Evolutionary conservation across 1,284 basidiomycete species (phyloP).

Genomic region (Leccinum angustisporum): DNA sequence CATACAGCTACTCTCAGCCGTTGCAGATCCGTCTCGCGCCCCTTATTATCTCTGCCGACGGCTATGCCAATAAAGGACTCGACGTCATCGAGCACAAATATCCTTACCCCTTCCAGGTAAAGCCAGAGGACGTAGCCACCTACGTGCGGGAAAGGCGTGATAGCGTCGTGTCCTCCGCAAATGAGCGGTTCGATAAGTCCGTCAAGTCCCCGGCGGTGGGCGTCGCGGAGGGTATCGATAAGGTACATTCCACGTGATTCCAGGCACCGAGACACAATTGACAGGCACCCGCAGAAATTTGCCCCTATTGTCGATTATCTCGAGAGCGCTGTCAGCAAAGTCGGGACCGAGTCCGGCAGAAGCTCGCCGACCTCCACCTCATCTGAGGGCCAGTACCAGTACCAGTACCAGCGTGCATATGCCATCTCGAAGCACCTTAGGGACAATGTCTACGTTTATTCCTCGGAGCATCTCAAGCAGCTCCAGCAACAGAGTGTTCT

Average conservation of each 20-base stretch:
- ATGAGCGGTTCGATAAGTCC: conserved; percentile 63
- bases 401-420: conserved; percentile 73
- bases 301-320: conserved; percentile 72
- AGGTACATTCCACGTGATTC: conserved; percentile 45
- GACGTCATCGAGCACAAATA: conserved; percentile 71
- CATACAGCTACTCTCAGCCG: conserved; percentile 63
- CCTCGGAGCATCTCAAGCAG: conserved; percentile 69
- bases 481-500: conserved; percentile 65
- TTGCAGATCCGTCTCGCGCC: conserved; percentile 64
- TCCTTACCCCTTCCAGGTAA: conserved; percentile 72
- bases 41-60: conserved; percentile 60
- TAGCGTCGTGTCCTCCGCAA: conserved; percentile 55
- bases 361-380: conserved; percentile 37
- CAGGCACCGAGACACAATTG: conserved; percentile 12
- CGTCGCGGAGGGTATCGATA: conserved; percentile 69
- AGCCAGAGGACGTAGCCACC: conserved; percentile 66
- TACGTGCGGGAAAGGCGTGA: conserved; percentile 58
- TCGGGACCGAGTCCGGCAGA: conserved; percentile 47
- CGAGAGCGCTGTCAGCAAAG: conserved; percentile 55
- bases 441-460: conserved; percentile 62
- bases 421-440: conserved; percentile 61
- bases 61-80: conserved; percentile 67
- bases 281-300: conserved; percentile 49
- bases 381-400: conserved; percentile 44
- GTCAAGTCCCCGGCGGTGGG: conserved; percentile 62